Base-by-base conservation (phyloP, 2,329 filamentous ascomycete genomes). In the Paecilomyces formosus region DNA sequence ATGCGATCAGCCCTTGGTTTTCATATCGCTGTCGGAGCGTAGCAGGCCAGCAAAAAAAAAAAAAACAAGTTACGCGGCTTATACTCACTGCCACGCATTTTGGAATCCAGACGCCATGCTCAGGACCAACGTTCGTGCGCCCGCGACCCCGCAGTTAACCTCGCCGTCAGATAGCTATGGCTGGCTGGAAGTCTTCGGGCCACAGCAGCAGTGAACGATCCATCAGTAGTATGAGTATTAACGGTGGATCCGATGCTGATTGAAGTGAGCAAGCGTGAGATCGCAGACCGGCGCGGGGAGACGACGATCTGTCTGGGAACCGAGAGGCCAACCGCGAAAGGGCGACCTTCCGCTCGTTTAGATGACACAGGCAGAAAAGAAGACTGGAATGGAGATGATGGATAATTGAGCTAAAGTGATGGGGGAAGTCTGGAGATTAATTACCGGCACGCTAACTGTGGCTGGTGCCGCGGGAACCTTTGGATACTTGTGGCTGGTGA, bases 121-220 rank as follows among this genome's bases (percentile, higher is more conserved):
- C 65, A 65, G 63, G 62, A 61, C 30, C 61, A 61, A 60, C 55
- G 45, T 59, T 54, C 59, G 30, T 58, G 61, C 58, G 56, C 59
- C 62, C 61, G 73, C 72, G 74, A 78, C 76, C 76, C 78, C 77
- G 79, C 78, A 78, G 79, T 79, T 77, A 73, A 75, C 74, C 72
- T 76, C 72, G 73, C 77, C 77, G 81, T 84, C 83, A 86, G 75
- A 83, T 82, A 72, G 78, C 77, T 76, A 81, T 81, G 71, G 78
- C 78, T 76, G 78, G 78, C 76, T 78, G 76, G 69, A 76, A 75
- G 70, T 78, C 74, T 72, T 74, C 69, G 74, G 74, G 72, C 72
- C 71, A 72, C 74, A 70, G 69, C 70, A 74, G 71, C 72, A 76
- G 75, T 76, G 73, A 76, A 77, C 77, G 74, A 82, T 82, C 82